Evolutionary conservation across 176 grass and related monocot species (phyloP).

Genomic region (Canna indica): DNA sequence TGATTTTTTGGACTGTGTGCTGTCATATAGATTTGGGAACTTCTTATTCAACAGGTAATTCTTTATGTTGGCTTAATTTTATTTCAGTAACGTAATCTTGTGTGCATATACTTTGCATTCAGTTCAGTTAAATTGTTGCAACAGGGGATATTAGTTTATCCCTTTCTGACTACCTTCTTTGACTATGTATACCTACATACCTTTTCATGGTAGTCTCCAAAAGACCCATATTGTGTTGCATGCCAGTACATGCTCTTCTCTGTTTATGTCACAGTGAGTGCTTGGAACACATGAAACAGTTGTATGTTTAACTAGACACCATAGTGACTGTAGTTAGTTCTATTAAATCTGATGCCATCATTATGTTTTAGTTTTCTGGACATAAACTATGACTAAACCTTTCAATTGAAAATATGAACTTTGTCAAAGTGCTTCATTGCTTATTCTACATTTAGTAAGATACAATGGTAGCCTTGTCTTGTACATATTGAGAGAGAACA

Average conservation of each 20-base stretch:
- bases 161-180: neutral
- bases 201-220: neutral
- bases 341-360: neutral
- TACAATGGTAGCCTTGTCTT: neutral
- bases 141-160: too few relatives aligned
- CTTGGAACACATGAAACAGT: neutral
- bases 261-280: neutral
- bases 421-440: neutral
- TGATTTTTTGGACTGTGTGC: constrained; percentile 92
- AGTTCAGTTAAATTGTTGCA: neutral
- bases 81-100: neutral
- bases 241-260: neutral
- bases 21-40: constrained; percentile 86
- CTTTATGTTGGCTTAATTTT: constrained; percentile 7
- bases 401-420: neutral
- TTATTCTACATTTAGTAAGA: neutral
- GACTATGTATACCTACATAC: neutral
- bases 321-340: neutral
- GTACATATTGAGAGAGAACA: neutral
- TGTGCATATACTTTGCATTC: neutral
- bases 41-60: constrained; percentile 94
- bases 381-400: neutral
- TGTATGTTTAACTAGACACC: neutral
- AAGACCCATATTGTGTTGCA: neutral
- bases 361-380: neutral